Evolutionary conservation across 306 rosid genomes (phyloP).

Genomic region (Quercus bicolor): DNA sequence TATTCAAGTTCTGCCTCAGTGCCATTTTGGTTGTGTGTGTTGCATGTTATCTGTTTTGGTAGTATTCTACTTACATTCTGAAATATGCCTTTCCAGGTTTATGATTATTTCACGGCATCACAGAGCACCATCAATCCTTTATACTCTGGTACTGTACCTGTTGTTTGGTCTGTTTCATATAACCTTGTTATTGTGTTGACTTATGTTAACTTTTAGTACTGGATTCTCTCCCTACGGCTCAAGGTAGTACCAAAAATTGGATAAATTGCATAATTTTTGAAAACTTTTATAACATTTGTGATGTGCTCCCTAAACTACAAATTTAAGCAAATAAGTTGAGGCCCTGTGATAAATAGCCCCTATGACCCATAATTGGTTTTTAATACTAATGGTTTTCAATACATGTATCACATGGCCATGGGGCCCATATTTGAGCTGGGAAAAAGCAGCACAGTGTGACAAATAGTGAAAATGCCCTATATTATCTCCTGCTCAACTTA

Average conservation of each 20-base stretch:
- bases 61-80: constrained; percentile 29
- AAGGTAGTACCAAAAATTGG: not conserved
- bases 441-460: no score
- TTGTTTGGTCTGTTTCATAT: constrained; percentile 11
- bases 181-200: constrained; percentile 2
- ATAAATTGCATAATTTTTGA: not conserved
- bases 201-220: not conserved
- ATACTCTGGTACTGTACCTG: constrained; percentile 70
- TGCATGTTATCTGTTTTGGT: constrained; percentile 5
- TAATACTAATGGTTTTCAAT: not conserved
- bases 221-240: not conserved
- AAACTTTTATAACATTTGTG: not conserved
- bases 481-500: no score
- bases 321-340: not conserved
- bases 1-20: not conserved
- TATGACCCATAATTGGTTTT: not conserved
- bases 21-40: constrained; percentile 1
- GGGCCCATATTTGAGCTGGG: not conserved
- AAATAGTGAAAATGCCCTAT: no score
- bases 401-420: not conserved
- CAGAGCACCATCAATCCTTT: constrained; percentile 73
- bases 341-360: not conserved
- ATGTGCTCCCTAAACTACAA: not conserved
- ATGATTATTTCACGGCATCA: constrained; percentile 74
- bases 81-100: constrained; percentile 59